Conservation (phyloP, 768 basidiomycete species). For the Agrocybe chaxingu region DNA sequence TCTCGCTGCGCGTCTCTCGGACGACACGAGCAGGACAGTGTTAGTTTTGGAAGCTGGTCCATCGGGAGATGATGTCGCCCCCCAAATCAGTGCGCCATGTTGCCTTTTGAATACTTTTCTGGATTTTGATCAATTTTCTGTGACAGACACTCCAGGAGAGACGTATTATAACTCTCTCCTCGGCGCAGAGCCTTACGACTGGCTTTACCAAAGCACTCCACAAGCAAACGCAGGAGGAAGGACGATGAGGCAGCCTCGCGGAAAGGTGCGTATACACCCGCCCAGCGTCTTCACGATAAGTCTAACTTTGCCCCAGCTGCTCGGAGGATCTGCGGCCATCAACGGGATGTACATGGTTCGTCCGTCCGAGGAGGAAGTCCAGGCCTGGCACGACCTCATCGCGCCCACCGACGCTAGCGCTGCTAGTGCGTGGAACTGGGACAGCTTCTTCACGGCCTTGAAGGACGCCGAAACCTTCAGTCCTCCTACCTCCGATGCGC, state of each 20-base stretch:
- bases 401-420: slow-evolving; percentile 31
- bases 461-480: slow-evolving; percentile 56
- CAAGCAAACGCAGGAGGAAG: slow-evolving; percentile 45
- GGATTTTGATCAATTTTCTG: background rate
- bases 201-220: slow-evolving; percentile 46
- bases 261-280: slow-evolving; percentile 40
- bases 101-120: background rate
- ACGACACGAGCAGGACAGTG: slow-evolving; percentile 28
- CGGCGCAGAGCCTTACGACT: slow-evolving; percentile 46
- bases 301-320: slow-evolving; percentile 30
- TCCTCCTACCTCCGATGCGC: slow-evolving; percentile 39
- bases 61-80: slow-evolving; percentile 25
- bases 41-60: slow-evolving; percentile 38
- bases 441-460: slow-evolving; percentile 40
- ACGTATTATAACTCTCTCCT: slow-evolving; percentile 53
- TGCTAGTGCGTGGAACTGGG: slow-evolving; percentile 43
- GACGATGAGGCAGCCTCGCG: slow-evolving; percentile 53
- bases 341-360: slow-evolving; percentile 69
- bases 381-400: slow-evolving; percentile 45
- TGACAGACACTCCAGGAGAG: slow-evolving; percentile 43
- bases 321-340: slow-evolving; percentile 67
- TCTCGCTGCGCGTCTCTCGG: slow-evolving; percentile 31
- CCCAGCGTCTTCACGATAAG: background rate
- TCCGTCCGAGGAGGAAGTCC: slow-evolving; percentile 46
- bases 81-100: slow-evolving; percentile 24